These are phyloP conservation scores for Vigna mungo DNA, from an alignment of 306 rosid genomes.

Conservation along the genomic window DNA sequence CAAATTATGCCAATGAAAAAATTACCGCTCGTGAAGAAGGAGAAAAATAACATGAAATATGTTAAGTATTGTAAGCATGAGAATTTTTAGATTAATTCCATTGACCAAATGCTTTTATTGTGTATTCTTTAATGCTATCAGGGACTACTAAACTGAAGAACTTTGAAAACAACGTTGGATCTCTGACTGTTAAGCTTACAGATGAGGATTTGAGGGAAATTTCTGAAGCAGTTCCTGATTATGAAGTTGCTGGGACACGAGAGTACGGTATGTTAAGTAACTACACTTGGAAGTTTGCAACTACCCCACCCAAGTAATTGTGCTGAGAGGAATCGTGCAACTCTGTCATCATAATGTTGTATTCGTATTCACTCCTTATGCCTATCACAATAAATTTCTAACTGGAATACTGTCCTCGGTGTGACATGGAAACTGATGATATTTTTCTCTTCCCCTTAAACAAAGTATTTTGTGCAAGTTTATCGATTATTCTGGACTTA, in stretches of 20 bases:
- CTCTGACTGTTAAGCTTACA: conserved; percentile 66
- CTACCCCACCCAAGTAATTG: conserved; percentile 59
- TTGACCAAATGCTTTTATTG: conserved; percentile 25
- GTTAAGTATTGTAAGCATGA: conserved; percentile 8
- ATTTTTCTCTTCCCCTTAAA: neutral
- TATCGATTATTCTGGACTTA: neutral
- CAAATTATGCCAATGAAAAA: conserved; percentile 15
- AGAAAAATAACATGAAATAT: neutral
- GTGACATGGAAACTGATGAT: neutral
- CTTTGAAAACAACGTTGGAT: conserved; percentile 68
- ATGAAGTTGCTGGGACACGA: conserved; percentile 61
- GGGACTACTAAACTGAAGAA: conserved; percentile 71
- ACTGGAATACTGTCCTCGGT: neutral
- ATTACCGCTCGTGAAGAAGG: conserved; percentile 1
- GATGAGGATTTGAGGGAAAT: conserved; percentile 63
- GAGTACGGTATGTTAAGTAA: conserved; percentile 43
- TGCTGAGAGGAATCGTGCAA: neutral
- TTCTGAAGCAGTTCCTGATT: conserved; percentile 63
- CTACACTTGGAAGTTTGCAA: conserved; percentile 59
- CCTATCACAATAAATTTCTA: conserved; percentile 15
- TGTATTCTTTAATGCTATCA: conserved; percentile 37
- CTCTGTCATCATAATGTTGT: neutral
- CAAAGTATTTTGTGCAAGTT: neutral
- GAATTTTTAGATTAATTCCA: conserved; percentile 13
- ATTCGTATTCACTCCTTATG: conserved; percentile 21